Percentiles rank a stretch among this genome's conserved stretches.
Evolutionary conservation across 306 rosid species (phyloP).

Genomic region (Styphnolobium japonicum): DNA sequence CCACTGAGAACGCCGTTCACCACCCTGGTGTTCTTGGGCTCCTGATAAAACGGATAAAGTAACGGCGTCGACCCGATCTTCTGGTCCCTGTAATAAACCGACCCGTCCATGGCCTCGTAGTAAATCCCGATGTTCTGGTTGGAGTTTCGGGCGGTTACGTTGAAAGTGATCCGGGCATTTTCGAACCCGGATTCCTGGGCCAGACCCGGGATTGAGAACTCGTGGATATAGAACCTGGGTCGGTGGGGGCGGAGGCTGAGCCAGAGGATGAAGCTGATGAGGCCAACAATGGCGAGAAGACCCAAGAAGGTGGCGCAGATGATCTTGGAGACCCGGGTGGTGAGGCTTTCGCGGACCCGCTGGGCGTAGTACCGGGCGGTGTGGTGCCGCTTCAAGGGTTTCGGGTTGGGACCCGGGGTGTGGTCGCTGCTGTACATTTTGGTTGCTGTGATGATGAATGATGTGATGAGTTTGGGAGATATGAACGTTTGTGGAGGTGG

Average conservation of each 20-base stretch:
- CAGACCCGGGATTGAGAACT: conserved; percentile 59
- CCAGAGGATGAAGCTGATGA: conserved; percentile 67
- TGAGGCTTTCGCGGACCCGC: conserved; percentile 80
- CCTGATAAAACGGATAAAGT: conserved; percentile 50
- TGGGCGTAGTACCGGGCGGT: conserved; percentile 57
- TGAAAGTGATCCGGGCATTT: conserved; percentile 46
- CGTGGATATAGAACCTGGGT: conserved; percentile 68
- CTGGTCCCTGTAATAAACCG: conserved; percentile 60
- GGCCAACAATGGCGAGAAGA: conserved; percentile 54
- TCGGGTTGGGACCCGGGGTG: conserved; percentile 1
- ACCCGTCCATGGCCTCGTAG: conserved; percentile 55
- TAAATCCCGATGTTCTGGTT: conserved; percentile 63
- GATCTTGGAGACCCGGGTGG: conserved; percentile 63
- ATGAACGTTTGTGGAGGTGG: neutral
- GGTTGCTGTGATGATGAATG: neutral
- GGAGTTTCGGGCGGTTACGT: conserved; percentile 64
- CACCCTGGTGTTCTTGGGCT: conserved; percentile 57
- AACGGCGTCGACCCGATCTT: conserved; percentile 52
- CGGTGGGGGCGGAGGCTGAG: conserved; percentile 90
- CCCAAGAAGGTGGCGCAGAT: conserved; percentile 64
- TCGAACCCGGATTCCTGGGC: conserved; percentile 42
- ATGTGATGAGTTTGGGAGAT: conserved; percentile 10
- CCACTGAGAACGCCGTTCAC: conserved; percentile 45
- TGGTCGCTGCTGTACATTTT: conserved; percentile 39
- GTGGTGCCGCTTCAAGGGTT: conserved; percentile 56